Percentiles rank a stretch among this genome's conserved stretches.
phyloP scores from a whole-genome alignment of 805 yeast genomes.

The Candida ponderosae region DNA sequence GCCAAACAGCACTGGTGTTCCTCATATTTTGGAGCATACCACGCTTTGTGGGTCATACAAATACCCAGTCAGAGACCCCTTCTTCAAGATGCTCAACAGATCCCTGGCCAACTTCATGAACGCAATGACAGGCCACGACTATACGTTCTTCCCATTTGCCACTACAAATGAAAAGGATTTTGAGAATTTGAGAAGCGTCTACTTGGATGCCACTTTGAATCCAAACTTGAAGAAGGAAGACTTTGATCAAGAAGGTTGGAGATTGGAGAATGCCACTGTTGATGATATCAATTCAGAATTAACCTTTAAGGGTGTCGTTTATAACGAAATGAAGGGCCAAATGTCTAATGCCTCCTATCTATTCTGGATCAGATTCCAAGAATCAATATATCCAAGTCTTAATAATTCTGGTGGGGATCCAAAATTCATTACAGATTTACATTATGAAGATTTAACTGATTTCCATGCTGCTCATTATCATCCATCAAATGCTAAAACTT shows the following conservation, averaged over 20 bases:
- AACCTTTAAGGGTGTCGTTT: conserved; percentile 89
- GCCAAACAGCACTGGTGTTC: conserved; percentile 91
- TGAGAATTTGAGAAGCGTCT: conserved; percentile 77
- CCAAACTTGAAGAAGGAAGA: conserved; percentile 76
- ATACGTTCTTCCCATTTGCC: conserved; percentile 92
- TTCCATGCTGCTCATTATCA: conserved; percentile 77
- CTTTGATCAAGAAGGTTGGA: conserved; percentile 96
- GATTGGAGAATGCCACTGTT: conserved; percentile 67
- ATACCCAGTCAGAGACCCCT: conserved; percentile 94
- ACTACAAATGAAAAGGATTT: conserved; percentile 84
- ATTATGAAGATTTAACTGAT: conserved; percentile 66
- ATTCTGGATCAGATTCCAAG: conserved; percentile 78
- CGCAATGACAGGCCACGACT: conserved; percentile 97
- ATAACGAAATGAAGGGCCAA: conserved; percentile 98
- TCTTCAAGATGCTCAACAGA: conserved; percentile 92
- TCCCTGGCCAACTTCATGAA: conserved; percentile 97
- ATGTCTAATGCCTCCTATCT: conserved; percentile 81
- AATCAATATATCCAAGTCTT: conserved; percentile 74
- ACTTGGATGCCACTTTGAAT: conserved; percentile 77
- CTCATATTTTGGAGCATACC: conserved; percentile 94
- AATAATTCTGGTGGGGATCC: conserved; percentile 97
- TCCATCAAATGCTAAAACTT: conserved; percentile 83
- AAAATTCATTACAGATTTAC: conserved; percentile 59
- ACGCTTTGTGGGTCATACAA: conserved; percentile 89
- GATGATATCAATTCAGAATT: conserved; percentile 54